A percentile compares a stretch with the other conserved stretches of the same genome.
Conservation (phyloP, 2,329 filamentous ascomycete genomes). For the Claviceps cyperi region DNA sequence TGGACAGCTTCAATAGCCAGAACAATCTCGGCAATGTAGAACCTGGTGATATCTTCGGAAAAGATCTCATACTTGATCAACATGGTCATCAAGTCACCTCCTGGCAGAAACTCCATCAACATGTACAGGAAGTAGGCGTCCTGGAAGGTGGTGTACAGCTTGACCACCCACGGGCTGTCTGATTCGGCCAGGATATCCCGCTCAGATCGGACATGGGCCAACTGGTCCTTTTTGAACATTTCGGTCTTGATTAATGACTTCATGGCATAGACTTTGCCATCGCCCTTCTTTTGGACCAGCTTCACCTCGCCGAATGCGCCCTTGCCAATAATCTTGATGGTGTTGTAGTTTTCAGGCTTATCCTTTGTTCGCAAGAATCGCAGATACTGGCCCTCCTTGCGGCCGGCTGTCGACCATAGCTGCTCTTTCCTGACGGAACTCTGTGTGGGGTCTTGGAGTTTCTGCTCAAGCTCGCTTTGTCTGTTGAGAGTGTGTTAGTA, state of each 20-base stretch:
- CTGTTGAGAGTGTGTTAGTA: conserved; percentile 28
- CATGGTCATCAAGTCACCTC: conserved; percentile 99
- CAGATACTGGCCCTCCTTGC: conserved; percentile 82
- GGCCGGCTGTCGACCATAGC: conserved; percentile 70
- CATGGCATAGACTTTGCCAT: conserved; percentile 94
- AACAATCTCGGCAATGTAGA: conserved; percentile 98
- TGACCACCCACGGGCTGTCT: conserved; percentile 99
- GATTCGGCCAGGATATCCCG: conserved; percentile 95
- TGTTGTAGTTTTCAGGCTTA: conserved; percentile 85
- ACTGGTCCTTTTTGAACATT: conserved; percentile 99
- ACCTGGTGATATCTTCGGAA: conserved; percentile 93
- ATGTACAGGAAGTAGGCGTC: conserved; percentile 94
- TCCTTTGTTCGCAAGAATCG: conserved; percentile 90
- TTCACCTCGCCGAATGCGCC: conserved; percentile 98
- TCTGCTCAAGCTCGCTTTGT: conserved; percentile 81
- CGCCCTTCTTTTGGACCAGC: conserved; percentile 88
- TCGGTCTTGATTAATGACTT: conserved; percentile 98
- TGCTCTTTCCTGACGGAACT: conserved; percentile 65
- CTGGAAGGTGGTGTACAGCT: conserved; percentile 96
- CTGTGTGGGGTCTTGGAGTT: conserved; percentile 63
- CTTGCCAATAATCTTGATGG: conserved; percentile 96
- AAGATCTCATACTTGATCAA: conserved; percentile 99
- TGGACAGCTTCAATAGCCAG: conserved; percentile 98
- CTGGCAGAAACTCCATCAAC: conserved; percentile 97
- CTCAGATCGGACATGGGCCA: conserved; percentile 93